phyloP scores from a whole-genome alignment of 31 red algal species.

The Porphyra umbilicalis region DNA sequence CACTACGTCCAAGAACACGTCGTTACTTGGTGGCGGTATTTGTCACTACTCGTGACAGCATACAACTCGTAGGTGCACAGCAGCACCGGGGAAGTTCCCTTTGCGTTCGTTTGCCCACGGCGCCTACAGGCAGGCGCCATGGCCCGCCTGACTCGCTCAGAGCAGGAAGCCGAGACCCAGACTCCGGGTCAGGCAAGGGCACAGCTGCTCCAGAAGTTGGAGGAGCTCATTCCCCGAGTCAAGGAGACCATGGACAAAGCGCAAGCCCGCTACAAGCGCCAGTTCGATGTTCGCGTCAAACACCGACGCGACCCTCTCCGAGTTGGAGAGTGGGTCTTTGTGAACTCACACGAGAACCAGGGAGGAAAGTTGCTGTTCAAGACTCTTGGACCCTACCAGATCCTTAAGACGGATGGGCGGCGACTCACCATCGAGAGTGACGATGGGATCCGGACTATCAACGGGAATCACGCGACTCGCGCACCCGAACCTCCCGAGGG shows the following conservation, averaged over 20 bases:
- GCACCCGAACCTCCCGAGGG: neutral
- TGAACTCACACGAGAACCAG: no score
- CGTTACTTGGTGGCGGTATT: neutral
- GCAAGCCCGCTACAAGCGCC: constrained; percentile 2
- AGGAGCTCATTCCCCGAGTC: neutral
- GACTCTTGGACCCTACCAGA: neutral
- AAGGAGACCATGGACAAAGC: constrained; percentile 9
- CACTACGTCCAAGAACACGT: constrained; percentile 5
- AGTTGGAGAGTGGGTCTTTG: no score
- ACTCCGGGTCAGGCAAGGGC: neutral
- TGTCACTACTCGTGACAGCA: constrained; percentile 9
- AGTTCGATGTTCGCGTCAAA: no score
- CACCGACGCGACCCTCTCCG: neutral
- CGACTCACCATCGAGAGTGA: neutral
- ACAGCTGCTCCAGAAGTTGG: neutral
- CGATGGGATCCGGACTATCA: neutral
- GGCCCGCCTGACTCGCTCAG: no score
- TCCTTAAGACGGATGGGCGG: neutral
- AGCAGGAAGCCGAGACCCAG: neutral
- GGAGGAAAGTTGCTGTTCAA: no score
- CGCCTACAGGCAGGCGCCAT: no score
- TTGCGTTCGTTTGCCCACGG: neutral
- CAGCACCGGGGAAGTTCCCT: constrained; percentile 2
- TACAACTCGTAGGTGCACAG: constrained; percentile 16
- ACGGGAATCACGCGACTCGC: neutral